phyloP scores from a whole-genome alignment of 2,329 filamentous ascomycete genomes.

The Nothophoma quercina region DNA sequence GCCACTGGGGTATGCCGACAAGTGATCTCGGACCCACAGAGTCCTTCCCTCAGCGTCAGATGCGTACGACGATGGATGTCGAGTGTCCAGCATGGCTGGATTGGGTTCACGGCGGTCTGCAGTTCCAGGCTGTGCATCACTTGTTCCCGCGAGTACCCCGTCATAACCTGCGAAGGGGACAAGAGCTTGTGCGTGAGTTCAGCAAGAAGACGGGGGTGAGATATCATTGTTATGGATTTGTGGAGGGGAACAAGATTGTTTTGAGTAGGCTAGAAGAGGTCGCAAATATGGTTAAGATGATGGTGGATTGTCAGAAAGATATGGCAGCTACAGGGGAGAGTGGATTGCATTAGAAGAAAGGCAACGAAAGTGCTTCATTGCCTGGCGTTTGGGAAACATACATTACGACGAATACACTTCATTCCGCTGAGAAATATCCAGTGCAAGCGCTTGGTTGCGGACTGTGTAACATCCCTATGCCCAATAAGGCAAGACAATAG shows the following conservation, averaged over 20 bases:
- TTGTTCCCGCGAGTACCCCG: slow-evolving; percentile 83
- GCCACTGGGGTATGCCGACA: slow-evolving; percentile 93
- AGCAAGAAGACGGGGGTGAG: slow-evolving; percentile 83
- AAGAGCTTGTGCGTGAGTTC: slow-evolving; percentile 80
- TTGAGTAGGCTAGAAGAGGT: slow-evolving; percentile 80
- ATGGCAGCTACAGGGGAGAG: slow-evolving; percentile 51
- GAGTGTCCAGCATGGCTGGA: slow-evolving; percentile 89
- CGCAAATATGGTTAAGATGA: slow-evolving; percentile 74
- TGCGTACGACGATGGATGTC: slow-evolving; percentile 92
- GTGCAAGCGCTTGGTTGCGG: too few species aligned
- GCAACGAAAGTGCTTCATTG: slow-evolving; percentile 13
- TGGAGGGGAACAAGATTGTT: slow-evolving; percentile 82
- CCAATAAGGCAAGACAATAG: neutral
- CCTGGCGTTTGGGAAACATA: neutral
- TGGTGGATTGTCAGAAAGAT: slow-evolving; percentile 48
- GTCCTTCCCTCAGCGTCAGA: slow-evolving; percentile 88
- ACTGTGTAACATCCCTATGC: too few species aligned
- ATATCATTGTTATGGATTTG: slow-evolving; percentile 86
- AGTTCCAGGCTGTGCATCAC: slow-evolving; percentile 90
- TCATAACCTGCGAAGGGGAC: slow-evolving; percentile 79
- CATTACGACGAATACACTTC: neutral
- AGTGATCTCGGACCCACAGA: slow-evolving; percentile 83
- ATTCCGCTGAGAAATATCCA: too few species aligned
- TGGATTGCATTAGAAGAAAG: slow-evolving; percentile 35
- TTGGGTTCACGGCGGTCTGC: slow-evolving; percentile 86